Evolutionary conservation across 495 filamentous ascomycete genomes (phyloP).

Genomic region (Penicillium pancosmium): DNA sequence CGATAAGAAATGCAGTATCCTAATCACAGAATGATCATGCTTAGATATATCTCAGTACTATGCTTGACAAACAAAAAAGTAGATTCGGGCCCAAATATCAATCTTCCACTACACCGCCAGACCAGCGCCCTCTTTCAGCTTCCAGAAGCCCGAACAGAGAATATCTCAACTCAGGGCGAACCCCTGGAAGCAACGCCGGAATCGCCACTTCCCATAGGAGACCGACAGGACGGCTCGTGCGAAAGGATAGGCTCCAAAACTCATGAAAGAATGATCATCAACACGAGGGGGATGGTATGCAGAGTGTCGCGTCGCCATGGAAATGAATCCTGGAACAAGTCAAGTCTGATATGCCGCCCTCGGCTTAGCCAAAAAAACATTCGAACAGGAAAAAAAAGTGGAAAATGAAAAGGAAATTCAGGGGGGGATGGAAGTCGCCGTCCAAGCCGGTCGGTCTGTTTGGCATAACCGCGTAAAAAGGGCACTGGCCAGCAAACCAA

Average conservation of each 20-base stretch:
- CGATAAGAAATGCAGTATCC: background rate
- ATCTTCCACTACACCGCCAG: constrained; percentile 23
- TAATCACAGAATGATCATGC: constrained; percentile 6
- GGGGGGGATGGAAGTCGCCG: constrained; percentile 29
- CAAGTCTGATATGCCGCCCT: background rate
- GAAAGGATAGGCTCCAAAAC: constrained; percentile 20
- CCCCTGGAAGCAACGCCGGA: constrained; percentile 11
- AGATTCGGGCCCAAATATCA: constrained; percentile 26
- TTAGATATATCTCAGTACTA: constrained; percentile 1
- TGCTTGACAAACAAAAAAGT: constrained; percentile 23
- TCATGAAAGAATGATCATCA: constrained; percentile 24
- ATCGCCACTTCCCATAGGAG: constrained; percentile 20
- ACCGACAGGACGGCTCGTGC: constrained; percentile 20
- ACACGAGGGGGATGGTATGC: constrained; percentile 19
- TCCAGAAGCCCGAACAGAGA: constrained; percentile 14
- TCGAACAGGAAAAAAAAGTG: constrained; percentile 19
- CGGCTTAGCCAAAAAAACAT: constrained; percentile 33
- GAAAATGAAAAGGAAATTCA: constrained; percentile 24
- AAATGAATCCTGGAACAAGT: background rate
- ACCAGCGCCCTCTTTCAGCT: constrained; percentile 10
- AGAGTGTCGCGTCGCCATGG: background rate
- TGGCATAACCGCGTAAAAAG: constrained; percentile 49
- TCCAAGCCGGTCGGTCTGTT: constrained; percentile 42
- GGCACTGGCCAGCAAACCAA: constrained; percentile 25
- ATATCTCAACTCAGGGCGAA: constrained; percentile 29